Evolutionary conservation across 768 basidiomycete species (phyloP).

Genomic region (Dentipellis fragilis): DNA sequence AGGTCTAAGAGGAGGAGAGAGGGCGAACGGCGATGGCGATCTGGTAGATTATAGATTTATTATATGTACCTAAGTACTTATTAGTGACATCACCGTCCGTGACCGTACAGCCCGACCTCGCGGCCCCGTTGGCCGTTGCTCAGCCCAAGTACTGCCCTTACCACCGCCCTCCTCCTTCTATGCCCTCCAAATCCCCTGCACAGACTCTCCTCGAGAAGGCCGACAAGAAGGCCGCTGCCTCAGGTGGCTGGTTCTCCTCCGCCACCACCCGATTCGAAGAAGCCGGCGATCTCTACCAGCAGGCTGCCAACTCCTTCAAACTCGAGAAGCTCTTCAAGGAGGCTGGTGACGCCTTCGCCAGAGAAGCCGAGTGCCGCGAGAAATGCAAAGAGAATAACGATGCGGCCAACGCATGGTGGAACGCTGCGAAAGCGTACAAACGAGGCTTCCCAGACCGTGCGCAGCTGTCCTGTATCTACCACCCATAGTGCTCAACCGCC

Average conservation of each 20-base stretch:
- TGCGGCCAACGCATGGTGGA: slow-evolving; percentile 98
- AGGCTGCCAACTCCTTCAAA: slow-evolving; percentile 90
- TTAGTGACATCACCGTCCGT: no score
- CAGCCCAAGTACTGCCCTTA: not conserved
- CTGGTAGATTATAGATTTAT: no score
- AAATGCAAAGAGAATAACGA: slow-evolving; percentile 82
- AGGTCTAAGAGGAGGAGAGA: no score
- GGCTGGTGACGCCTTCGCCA: slow-evolving; percentile 84
- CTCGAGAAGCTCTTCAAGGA: slow-evolving; percentile 88
- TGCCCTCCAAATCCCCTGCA: slow-evolving; percentile 71
- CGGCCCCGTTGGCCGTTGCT: slow-evolving; percentile 2
- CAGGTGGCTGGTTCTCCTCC: slow-evolving; percentile 83
- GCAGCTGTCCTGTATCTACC: slow-evolving; percentile 16
- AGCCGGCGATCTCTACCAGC: slow-evolving; percentile 90
- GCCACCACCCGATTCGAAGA: slow-evolving; percentile 83
- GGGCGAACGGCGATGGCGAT: no score
- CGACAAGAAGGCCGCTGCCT: slow-evolving; percentile 84
- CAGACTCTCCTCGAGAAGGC: slow-evolving; percentile 76
- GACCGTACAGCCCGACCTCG: no score
- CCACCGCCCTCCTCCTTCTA: slow-evolving; percentile 19
- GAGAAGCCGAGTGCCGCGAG: slow-evolving; percentile 92
- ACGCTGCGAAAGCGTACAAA: slow-evolving; percentile 94
- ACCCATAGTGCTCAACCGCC: not conserved
- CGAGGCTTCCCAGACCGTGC: slow-evolving; percentile 74
- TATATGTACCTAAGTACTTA: no score